Percentiles rank a stretch among this genome's conserved stretches.
Evolutionary conservation across 179 eudicot species (phyloP).

Genomic region (Kewa caespitosa): DNA sequence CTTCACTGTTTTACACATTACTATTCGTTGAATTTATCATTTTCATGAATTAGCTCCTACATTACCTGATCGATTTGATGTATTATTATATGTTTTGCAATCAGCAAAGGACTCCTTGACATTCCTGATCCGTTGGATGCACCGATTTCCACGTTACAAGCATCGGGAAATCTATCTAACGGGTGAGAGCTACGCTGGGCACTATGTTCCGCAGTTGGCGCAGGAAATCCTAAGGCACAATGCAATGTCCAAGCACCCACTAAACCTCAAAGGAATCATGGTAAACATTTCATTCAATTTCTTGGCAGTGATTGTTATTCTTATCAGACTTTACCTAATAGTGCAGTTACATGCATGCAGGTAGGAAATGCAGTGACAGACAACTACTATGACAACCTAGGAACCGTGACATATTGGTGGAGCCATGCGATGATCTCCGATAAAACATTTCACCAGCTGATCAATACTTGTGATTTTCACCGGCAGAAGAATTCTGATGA

Average conservation of each 20-base stretch:
- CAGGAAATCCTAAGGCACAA: conserved; percentile 35
- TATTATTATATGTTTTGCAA: too few species aligned
- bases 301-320: background rate
- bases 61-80: too few species aligned
- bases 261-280: conserved; percentile 48
- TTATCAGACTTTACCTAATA: background rate
- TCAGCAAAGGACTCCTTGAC: conserved; percentile 42
- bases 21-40: too few species aligned
- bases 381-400: conserved; percentile 84
- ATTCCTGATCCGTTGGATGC: conserved; percentile 41
- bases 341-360: conserved; percentile 30
- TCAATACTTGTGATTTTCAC: conserved; percentile 73
- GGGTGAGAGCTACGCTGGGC: conserved; percentile 53
- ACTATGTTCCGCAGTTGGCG: conserved; percentile 49
- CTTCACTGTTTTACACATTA: too few species aligned
- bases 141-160: conserved; percentile 42
- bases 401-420: conserved; percentile 96
- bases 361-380: conserved; percentile 97
- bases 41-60: too few species aligned
- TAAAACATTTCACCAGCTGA: conserved; percentile 54
- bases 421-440: conserved; percentile 99
- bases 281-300: conserved; percentile 12
- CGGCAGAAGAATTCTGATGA: conserved; percentile 72
- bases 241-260: conserved; percentile 27
- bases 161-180: conserved; percentile 35